Evolutionary conservation across 2,329 filamentous ascomycete species (phyloP), one percentile per base, ranked within the genome.

Genomic region (Colletotrichum caudatum): DNA sequence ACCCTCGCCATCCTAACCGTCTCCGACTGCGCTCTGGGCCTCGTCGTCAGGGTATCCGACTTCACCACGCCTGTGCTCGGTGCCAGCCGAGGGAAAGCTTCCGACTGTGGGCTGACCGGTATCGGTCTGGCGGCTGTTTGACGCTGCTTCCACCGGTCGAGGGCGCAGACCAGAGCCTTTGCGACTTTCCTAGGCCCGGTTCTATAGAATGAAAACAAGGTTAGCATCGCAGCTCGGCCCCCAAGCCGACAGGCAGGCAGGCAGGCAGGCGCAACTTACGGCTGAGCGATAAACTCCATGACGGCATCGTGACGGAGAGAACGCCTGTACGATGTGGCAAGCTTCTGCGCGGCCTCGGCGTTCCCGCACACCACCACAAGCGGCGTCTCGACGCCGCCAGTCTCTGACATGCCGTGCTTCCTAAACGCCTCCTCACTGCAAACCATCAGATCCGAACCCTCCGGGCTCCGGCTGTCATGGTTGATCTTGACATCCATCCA

Each of bases 401-500:
- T 56, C 18, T 76, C 69, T 9, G 69, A 54, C 26, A 61, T 6
- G 74, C 58, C 1, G 51, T 66, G 18, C 70, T 66, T 20, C 70
- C 58, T 0, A 74, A 78, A 18, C 66, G 79, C 7, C 69, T 78
- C 64, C 26, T 78, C 78, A 33, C 74, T 78, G 53, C 76, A 80
- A 1, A 80, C 48, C 29, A 74, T 74, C 12, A 81, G 51, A 18
- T 79, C 76, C 5, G 77, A 66, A 2, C 75, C 39, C 3, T 64
- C 37, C 0, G 62, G 37, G 14, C n/a, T 0, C 70, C 69, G 37
- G 29, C 6, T 4, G 67, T 64, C 26, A 2, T 69, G 62, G 35
- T 39, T 39, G 16, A 81, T 74, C 2, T 77, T 74, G 72, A 83
- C 80, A 3, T 76, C 77, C 57, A 82, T 81, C 80, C 81, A 83